Evolutionary conservation across 2,329 filamentous ascomycete species (phyloP).

Genomic region (Epichloe aotearoae): DNA sequence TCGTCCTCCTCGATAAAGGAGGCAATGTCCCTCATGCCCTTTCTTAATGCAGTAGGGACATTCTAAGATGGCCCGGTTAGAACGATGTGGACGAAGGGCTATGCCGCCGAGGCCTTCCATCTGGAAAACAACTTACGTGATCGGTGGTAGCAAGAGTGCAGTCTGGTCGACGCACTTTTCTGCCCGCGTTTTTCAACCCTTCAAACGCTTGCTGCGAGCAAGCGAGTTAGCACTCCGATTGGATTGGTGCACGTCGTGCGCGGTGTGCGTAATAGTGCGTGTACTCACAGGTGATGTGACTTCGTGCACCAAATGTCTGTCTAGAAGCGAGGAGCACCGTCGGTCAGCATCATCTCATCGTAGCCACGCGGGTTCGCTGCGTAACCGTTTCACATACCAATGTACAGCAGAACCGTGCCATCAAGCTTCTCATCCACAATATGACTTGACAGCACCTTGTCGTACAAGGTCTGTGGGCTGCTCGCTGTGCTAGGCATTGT

Average conservation of each 20-base stretch:
- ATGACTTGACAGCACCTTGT: conserved; percentile 93
- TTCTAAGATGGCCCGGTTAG: conserved; percentile 44
- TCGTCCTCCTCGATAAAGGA: conserved; percentile 93
- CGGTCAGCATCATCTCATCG: background rate
- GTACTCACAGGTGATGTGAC: conserved; percentile 79
- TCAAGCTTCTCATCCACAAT: conserved; percentile 92
- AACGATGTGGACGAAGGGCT: too few species aligned
- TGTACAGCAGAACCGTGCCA: conserved; percentile 85
- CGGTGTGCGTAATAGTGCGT: background rate
- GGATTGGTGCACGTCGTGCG: background rate
- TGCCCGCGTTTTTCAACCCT: conserved; percentile 76
- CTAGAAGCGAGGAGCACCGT: conserved; percentile 27
- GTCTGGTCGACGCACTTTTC: conserved; percentile 83
- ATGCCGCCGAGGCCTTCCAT: background rate
- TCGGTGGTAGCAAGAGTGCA: conserved; percentile 95
- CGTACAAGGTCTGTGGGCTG: conserved; percentile 77
- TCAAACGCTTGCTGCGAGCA: conserved; percentile 77
- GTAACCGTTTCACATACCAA: conserved; percentile 45
- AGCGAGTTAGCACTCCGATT: background rate
- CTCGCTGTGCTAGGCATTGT: conserved; percentile 60
- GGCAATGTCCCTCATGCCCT: conserved; percentile 84
- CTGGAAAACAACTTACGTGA: conserved; percentile 51
- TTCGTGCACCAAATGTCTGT: conserved; percentile 94
- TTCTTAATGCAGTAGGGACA: conserved; percentile 80
- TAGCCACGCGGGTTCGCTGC: background rate